Percentiles rank a stretch among this genome's conserved stretches.
Evolutionary conservation across 1,284 basidiomycete species (phyloP).

Genomic region (Pseudozyma sp.): DNA sequence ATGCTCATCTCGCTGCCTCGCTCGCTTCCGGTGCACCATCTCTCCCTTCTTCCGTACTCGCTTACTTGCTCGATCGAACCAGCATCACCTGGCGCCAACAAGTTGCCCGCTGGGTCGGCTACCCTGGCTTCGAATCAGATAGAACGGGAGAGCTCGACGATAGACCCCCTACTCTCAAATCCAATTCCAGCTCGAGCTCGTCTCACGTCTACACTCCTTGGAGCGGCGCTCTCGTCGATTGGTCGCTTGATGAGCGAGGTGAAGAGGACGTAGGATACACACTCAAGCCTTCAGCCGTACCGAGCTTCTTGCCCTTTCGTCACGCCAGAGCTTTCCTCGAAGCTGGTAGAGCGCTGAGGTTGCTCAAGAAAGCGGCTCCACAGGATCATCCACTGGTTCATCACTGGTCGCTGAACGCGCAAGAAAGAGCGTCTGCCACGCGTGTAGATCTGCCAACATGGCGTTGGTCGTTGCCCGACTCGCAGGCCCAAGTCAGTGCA

Average conservation of each 20-base stretch:
- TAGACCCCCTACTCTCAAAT: constrained; percentile 6
- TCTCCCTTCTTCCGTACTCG: constrained; percentile 30
- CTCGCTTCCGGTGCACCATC: constrained; percentile 33
- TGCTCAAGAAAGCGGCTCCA: constrained; percentile 55
- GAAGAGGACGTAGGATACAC: constrained; percentile 57
- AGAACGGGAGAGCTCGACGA: constrained; percentile 42
- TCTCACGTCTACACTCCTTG: constrained; percentile 33
- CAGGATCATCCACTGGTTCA: constrained; percentile 51
- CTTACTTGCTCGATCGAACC: constrained; percentile 47
- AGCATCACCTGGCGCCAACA: constrained; percentile 44
- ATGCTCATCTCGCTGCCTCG: constrained; percentile 51
- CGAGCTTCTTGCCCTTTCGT: constrained; percentile 42
- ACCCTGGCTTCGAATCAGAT: constrained; percentile 42
- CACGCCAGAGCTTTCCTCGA: constrained; percentile 51
- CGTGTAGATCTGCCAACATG: constrained; percentile 40
- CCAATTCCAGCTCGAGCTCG: constrained; percentile 1
- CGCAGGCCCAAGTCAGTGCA: constrained; percentile 9
- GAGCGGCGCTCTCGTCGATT: constrained; percentile 52
- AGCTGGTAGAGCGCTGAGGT: constrained; percentile 49
- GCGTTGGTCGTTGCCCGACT: constrained; percentile 25
- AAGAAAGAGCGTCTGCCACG: not conserved
- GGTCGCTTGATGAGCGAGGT: constrained; percentile 52
- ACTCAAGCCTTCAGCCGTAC: constrained; percentile 49
- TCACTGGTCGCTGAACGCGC: constrained; percentile 24
- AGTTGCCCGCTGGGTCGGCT: constrained; percentile 54